Base-by-base conservation (phyloP, 306 rosid species). In the Boehmeria nivea region DNA sequence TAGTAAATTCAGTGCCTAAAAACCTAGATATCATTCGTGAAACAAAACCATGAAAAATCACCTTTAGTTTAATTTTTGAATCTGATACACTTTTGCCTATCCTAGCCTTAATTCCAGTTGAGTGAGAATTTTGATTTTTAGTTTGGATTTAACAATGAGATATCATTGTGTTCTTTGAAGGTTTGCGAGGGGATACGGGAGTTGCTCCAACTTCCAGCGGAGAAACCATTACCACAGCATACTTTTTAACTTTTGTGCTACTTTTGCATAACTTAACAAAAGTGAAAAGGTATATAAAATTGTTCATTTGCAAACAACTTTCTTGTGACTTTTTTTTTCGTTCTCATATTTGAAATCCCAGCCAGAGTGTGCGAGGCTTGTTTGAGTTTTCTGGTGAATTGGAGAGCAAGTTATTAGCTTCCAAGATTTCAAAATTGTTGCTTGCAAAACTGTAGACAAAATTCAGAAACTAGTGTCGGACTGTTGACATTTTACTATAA, bases 131-230 rank as follows among this genome's bases (percentile, higher is more conserved):
- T 12, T 36, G 8, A 46, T 38, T 46, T 54, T 27, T 40, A 14
- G 11, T 12, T 43, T 15, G 25, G 51, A 21, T 48, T 20, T 56
- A 47, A 47, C 34, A 33, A 48, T 56, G 36, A 56, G 6, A 11
- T 31, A 39, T 61, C 34, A 23, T 9, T 19, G 42, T 58, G 51
- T 65, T 60, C 51, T 56, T 64, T 67, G 71, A 82, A 91, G 99
- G 95, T 91, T 14, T 67, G 59, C 8, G 89, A 84, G 81, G 99
- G 99, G 63, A 87, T 91, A 61, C 70, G 84, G 43, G 96, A 87
- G 43, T 55, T 91, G 22, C 89, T 91, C 61, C 71, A 87, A 69
- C 76, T 82, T 63, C 89, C 96, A 34, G 95, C 95, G 39, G 95
- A 84, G 78, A 77, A 60, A 63, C 52, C 78, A 40, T 46, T 61